Evolutionary conservation across 257 asterid species (phyloP).

Genomic region (Verbena officinalis): DNA sequence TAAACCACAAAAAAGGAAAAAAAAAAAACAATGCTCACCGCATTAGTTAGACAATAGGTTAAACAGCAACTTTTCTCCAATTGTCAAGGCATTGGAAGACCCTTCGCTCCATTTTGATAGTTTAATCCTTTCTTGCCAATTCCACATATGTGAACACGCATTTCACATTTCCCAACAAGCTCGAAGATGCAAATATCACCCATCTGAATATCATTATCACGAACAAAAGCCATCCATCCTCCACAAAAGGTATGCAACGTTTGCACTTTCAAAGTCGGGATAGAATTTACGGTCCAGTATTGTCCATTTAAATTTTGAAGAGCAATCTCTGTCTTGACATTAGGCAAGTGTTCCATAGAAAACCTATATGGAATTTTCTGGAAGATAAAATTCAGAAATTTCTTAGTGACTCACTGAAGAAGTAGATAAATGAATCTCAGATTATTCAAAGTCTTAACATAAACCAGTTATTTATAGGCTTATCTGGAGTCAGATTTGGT

Average conservation of each 20-base stretch:
- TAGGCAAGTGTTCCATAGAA: constrained; percentile 78
- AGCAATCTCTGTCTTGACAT: constrained; percentile 69
- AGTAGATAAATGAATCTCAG: no score
- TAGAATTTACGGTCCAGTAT: constrained; percentile 86
- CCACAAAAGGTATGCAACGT: constrained; percentile 91
- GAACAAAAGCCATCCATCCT: constrained; percentile 98
- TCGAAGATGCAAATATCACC: constrained; percentile 97
- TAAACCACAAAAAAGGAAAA: not conserved
- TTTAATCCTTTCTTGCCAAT: constrained; percentile 59
- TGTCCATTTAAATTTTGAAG: constrained; percentile 73
- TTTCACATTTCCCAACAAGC: constrained; percentile 72
- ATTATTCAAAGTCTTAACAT: no score
- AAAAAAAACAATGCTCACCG: constrained; percentile 27
- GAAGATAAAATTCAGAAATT: constrained; percentile 19
- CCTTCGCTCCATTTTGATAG: constrained; percentile 41
- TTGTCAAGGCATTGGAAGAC: constrained; percentile 38
- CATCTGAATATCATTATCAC: constrained; percentile 77
- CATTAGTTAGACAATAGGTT: constrained; percentile 27
- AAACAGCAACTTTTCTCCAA: constrained; percentile 30
- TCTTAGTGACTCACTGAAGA: constrained; percentile 22
- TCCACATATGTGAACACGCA: constrained; percentile 84
- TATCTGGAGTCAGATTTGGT: no score
- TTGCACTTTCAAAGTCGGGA: constrained; percentile 82
- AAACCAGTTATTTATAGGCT: no score
- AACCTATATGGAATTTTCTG: constrained; percentile 92